These are phyloP conservation scores for Tulasnella sp. DNA, from an alignment of 768 basidiomycete genomes.

Conservation along the genomic window DNA sequence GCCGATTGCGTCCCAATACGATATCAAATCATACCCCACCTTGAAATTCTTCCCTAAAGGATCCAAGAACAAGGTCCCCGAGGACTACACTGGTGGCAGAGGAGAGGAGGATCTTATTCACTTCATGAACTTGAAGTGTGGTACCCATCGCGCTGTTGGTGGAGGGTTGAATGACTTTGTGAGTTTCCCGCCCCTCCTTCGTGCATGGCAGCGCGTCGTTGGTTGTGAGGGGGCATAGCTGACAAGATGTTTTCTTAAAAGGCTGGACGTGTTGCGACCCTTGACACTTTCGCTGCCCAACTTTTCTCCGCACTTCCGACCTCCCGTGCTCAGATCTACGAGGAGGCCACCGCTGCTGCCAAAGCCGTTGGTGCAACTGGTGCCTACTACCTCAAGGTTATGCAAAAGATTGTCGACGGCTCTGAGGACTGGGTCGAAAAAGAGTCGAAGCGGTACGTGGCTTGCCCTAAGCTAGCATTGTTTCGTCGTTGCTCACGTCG, in stretches of 20 bases:
- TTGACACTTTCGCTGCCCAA: slow-evolving; percentile 66
- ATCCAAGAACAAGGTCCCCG: slow-evolving; percentile 44
- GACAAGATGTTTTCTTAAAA: slow-evolving; percentile 25
- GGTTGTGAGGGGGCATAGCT: neutral
- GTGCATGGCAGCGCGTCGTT: neutral
- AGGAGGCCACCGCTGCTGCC: slow-evolving; percentile 51
- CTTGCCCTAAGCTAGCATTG: neutral
- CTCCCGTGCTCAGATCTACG: slow-evolving; percentile 49
- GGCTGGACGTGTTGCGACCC: slow-evolving; percentile 71
- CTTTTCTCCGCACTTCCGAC: slow-evolving; percentile 55
- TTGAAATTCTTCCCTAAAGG: slow-evolving; percentile 86
- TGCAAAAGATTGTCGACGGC: slow-evolving; percentile 73
- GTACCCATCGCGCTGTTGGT: slow-evolving; percentile 69
- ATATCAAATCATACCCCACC: slow-evolving; percentile 75
- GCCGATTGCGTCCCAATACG: slow-evolving; percentile 58
- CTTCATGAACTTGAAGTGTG: slow-evolving; percentile 80
- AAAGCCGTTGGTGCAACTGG: slow-evolving; percentile 41
- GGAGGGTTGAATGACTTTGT: slow-evolving; percentile 61
- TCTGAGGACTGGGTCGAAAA: slow-evolving; percentile 71
- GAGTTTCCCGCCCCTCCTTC: neutral
- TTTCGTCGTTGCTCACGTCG: slow-evolving; percentile 19
- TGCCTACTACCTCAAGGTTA: slow-evolving; percentile 77
- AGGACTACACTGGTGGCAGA: slow-evolving; percentile 61
- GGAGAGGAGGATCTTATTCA: slow-evolving; percentile 62
- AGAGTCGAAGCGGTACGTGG: slow-evolving; percentile 66